Percentiles rank a stretch among this genome's conserved stretches.
These are phyloP conservation scores for Emmonsiellopsis sp. DNA, from an alignment of 2,329 filamentous ascomycete genomes.

Conservation along the genomic window DNA sequence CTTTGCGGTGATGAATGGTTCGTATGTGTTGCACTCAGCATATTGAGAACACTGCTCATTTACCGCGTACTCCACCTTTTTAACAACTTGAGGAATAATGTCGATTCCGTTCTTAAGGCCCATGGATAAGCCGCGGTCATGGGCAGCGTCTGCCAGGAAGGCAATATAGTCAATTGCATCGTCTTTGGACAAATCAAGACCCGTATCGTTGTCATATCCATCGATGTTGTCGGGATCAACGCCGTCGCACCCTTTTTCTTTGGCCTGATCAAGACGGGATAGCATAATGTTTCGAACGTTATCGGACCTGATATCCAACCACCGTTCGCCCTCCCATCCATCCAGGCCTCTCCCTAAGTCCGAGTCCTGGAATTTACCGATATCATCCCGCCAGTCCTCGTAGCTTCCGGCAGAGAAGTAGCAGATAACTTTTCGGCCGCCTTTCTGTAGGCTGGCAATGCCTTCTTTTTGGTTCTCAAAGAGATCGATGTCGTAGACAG, in stretches of 20 bases:
- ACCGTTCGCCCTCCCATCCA: conserved; percentile 59
- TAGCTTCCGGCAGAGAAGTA: conserved; percentile 67
- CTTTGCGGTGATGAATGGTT: conserved; percentile 47
- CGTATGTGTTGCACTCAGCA: conserved; percentile 50
- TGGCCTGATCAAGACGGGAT: conserved; percentile 50
- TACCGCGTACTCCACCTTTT: conserved; percentile 55
- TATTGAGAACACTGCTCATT: conserved; percentile 61
- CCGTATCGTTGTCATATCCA: conserved; percentile 55
- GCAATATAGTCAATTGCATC: conserved; percentile 52
- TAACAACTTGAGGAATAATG: conserved; percentile 46
- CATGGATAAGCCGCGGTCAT: conserved; percentile 47
- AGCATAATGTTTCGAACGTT: conserved; percentile 59
- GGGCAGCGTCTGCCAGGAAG: conserved; percentile 51
- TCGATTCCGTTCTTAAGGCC: conserved; percentile 61
- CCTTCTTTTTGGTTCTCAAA: conserved; percentile 43
- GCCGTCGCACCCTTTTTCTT: conserved; percentile 55
- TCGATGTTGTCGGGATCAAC: conserved; percentile 67
- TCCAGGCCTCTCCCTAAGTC: conserved; percentile 53
- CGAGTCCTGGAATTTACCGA: conserved; percentile 41
- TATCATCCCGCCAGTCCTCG: conserved; percentile 55
- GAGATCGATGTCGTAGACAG: conserved; percentile 54
- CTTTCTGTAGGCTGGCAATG: conserved; percentile 40
- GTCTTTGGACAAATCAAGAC: conserved; percentile 47
- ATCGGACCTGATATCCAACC: conserved; percentile 51
- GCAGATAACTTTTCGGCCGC: conserved; percentile 58